Conservation (phyloP, 148 eudicot species). For the Amaranthus hypochondriacus region DNA sequence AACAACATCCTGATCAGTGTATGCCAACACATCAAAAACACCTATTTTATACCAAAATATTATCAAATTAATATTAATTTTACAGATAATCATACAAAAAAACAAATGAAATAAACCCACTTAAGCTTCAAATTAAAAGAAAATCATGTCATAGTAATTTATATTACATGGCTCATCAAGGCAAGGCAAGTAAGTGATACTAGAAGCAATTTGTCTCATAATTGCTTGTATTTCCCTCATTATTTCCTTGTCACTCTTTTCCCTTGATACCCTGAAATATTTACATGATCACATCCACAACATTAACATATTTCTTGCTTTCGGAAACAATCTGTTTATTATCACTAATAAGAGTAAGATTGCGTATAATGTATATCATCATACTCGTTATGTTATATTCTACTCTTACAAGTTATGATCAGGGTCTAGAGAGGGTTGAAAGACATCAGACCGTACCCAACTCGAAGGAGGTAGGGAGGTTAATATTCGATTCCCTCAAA, state of each 20-base stretch:
- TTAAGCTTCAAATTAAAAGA: neutral
- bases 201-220: conserved; percentile 94
- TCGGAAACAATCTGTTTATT: no score
- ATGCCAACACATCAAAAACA: conserved; percentile 88
- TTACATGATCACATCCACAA: neutral
- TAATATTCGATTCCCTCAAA: no score
- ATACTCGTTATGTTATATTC: no score
- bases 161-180: conserved; percentile 88
- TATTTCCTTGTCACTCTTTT: conserved; percentile 96
- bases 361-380: no score
- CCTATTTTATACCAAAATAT: conserved; percentile 36
- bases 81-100: neutral
- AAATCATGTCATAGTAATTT: neutral
- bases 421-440: no score
- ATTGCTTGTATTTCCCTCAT: conserved; percentile 99
- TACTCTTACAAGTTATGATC: no score
- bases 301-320: neutral
- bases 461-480: no score
- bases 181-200: conserved; percentile 96
- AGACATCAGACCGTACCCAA: no score
- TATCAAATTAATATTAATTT: neutral
- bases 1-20: conserved; percentile 76
- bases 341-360: no score
- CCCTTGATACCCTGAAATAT: conserved; percentile 66
- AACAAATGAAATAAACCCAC: neutral